phyloP scores from a whole-genome alignment of 1,139 yeast species.

The Yamadazyma aaseri region DNA sequence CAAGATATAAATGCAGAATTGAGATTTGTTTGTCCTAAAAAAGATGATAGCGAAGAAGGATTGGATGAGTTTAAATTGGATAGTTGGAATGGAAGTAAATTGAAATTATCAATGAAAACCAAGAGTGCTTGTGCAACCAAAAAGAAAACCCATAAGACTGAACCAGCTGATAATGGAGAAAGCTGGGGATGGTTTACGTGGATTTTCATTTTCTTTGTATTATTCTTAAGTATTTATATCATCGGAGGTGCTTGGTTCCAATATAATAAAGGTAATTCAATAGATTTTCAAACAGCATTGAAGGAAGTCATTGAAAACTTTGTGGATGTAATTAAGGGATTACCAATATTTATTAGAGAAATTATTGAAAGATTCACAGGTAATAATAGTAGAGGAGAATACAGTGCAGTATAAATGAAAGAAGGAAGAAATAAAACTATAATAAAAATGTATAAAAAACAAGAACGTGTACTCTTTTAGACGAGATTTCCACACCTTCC shows the following conservation, averaged over 20 bases:
- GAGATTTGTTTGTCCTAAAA: slow-evolving; percentile 50
- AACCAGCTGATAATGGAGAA: slow-evolving; percentile 33
- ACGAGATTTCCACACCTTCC: too few species aligned
- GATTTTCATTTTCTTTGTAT: slow-evolving; percentile 64
- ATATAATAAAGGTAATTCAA: slow-evolving; percentile 51
- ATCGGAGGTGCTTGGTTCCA: slow-evolving; percentile 82
- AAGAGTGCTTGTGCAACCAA: slow-evolving; percentile 38
- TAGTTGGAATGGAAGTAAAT: slow-evolving; percentile 31
- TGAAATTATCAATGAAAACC: slow-evolving; percentile 27
- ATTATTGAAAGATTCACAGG: slow-evolving; percentile 71
- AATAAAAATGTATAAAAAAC: too few species aligned
- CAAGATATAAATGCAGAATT: slow-evolving; percentile 50
- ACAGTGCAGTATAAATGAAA: slow-evolving; percentile 70
- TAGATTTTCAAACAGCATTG: slow-evolving; percentile 52
- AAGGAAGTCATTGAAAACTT: slow-evolving; percentile 75
- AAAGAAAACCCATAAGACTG: slow-evolving; percentile 19
- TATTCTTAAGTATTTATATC: slow-evolving; percentile 69
- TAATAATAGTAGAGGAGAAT: slow-evolving; percentile 74
- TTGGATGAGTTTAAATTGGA: slow-evolving; percentile 33
- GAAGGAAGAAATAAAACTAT: too few species aligned
- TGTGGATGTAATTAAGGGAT: slow-evolving; percentile 54
- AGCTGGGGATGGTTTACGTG: slow-evolving; percentile 81
- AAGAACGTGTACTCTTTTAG: too few species aligned
- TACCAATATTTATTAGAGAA: slow-evolving; percentile 74
- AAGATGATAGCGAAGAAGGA: slow-evolving; percentile 30